Evolutionary conservation across 306 rosid genomes (phyloP).

Genomic region (Aeschynomene evenia): DNA sequence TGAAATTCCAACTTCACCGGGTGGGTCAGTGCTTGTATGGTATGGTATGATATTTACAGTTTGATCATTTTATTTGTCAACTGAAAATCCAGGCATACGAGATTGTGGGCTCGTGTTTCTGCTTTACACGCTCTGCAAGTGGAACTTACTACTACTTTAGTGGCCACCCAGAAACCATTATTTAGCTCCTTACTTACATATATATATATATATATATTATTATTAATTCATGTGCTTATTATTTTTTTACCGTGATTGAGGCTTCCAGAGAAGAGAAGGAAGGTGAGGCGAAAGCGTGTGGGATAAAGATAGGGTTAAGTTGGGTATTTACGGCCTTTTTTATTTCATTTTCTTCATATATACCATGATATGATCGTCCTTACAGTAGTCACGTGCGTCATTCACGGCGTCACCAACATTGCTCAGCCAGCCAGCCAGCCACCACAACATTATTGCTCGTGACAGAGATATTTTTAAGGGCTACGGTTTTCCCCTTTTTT

Average conservation of each 20-base stretch:
- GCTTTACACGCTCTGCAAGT: slow-evolving; percentile 20
- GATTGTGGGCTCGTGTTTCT: slow-evolving; percentile 18
- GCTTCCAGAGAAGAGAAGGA: neutral
- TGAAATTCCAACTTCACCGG: no score
- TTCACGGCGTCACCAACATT: neutral
- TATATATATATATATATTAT: no score
- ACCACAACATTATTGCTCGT: neutral
- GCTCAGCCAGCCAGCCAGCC: slow-evolving; percentile 3
- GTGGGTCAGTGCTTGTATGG: no score
- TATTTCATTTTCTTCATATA: neutral
- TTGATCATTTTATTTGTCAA: no score
- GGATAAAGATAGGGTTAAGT: neutral
- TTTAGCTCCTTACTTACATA: no score
- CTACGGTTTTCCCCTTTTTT: no score
- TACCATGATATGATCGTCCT: no score
- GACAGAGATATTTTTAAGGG: neutral
- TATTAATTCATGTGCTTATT: neutral
- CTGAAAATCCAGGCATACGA: slow-evolving; percentile 6
- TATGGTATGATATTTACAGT: no score
- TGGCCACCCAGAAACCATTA: neutral
- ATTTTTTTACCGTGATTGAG: neutral
- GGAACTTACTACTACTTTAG: no score
- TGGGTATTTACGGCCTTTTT: neutral
- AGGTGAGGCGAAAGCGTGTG: slow-evolving; percentile 22
- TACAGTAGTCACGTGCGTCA: no score